phyloP scores from a whole-genome alignment of 306 rosid genomes.

The Acacia acuminata region DNA sequence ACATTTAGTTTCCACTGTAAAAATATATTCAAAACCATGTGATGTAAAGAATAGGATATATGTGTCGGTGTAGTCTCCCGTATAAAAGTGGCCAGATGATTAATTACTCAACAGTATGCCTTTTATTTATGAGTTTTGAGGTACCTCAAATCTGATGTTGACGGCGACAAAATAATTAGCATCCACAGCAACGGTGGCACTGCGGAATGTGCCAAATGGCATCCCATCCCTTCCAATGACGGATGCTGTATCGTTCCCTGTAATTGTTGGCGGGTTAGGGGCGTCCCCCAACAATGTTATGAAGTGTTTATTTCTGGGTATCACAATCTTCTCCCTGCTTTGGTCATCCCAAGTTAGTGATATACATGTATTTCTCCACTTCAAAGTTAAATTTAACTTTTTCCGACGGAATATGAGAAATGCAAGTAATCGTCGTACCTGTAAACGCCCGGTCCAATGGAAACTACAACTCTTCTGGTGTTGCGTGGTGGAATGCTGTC shows the following conservation, averaged over 20 bases:
- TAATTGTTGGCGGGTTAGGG: constrained; percentile 51
- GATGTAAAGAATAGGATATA: background rate
- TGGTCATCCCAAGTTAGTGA: background rate
- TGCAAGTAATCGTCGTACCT: constrained; percentile 38
- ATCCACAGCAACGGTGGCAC: constrained; percentile 72
- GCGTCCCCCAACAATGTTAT: constrained; percentile 60
- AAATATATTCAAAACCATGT: background rate
- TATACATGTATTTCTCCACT: background rate
- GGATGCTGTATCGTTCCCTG: constrained; percentile 69
- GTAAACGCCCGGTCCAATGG: constrained; percentile 57
- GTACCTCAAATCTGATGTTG: constrained; percentile 75
- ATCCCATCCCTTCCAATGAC: constrained; percentile 37
- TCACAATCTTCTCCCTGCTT: constrained; percentile 60
- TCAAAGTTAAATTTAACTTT: background rate
- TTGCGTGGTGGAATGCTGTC: constrained; percentile 50
- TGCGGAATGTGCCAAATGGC: constrained; percentile 55
- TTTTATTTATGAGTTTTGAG: background rate
- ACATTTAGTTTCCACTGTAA: too few relatives aligned
- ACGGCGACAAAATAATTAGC: constrained; percentile 66
- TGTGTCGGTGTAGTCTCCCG: background rate
- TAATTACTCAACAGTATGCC: background rate
- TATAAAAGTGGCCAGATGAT: background rate
- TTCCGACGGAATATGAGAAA: background rate
- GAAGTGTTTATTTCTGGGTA: constrained; percentile 51
- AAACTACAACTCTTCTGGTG: constrained; percentile 49